These are phyloP conservation scores for Teunomyces stri DNA, from an alignment of 805 yeast genomes.

Conservation along the genomic window DNA sequence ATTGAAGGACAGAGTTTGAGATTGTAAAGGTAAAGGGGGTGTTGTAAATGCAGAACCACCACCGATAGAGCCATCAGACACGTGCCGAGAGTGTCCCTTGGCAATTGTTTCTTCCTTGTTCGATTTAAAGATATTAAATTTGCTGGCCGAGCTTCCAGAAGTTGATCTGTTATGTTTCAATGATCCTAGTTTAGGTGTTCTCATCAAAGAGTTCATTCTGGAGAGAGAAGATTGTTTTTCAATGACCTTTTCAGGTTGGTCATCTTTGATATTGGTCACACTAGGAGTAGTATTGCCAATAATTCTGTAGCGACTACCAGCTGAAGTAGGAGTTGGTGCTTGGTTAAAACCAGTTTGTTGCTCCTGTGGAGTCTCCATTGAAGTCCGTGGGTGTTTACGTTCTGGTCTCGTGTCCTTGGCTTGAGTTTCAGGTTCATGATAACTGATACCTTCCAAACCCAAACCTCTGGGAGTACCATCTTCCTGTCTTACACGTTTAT, in stretches of 20 bases:
- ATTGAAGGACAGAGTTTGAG: constrained; percentile 9
- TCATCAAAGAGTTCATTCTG: constrained; percentile 28
- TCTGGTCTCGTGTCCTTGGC: constrained; percentile 1
- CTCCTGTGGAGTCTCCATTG: constrained; percentile 3
- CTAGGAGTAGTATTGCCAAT: constrained; percentile 23
- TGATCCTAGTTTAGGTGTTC: constrained; percentile 29
- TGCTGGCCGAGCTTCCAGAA: constrained; percentile 30
- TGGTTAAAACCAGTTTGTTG: neutral
- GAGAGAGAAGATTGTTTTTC: constrained; percentile 11
- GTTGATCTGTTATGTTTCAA: constrained; percentile 41
- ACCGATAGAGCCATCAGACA: constrained; percentile 37
- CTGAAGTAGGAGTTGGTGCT: constrained; percentile 1
- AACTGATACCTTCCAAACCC: constrained; percentile 38
- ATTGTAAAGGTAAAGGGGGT: constrained; percentile 42
- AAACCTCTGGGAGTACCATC: constrained; percentile 33
- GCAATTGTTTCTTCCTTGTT: constrained; percentile 15
- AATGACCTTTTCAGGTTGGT: neutral
- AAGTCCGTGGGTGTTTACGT: neutral
- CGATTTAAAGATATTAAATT: constrained; percentile 34
- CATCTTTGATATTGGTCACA: constrained; percentile 30
- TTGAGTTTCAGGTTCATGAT: constrained; percentile 7
- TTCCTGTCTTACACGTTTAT: constrained; percentile 2
- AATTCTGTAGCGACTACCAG: constrained; percentile 5
- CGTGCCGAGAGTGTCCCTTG: constrained; percentile 37
- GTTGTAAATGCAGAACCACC: constrained; percentile 38